Evolutionary conservation across 2,329 filamentous ascomycete species (phyloP).

Genomic region (Fusarium odoratissimum): DNA sequence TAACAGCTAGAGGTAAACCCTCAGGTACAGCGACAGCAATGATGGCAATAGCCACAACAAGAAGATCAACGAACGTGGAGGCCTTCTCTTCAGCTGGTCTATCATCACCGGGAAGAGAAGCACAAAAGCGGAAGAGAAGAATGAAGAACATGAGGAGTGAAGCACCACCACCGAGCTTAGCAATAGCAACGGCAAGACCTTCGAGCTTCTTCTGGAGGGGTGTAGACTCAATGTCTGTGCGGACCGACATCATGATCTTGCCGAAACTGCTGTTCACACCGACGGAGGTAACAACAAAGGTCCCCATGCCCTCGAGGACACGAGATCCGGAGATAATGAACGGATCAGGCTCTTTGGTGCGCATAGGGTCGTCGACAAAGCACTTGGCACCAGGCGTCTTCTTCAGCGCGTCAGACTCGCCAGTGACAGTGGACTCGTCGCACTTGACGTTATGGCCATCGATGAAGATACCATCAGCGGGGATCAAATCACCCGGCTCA

Average conservation of each 20-base stretch:
- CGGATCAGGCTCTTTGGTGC: constrained; percentile 79
- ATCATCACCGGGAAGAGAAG: constrained; percentile 65
- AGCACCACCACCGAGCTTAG: constrained; percentile 80
- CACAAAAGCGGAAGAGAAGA: constrained; percentile 86
- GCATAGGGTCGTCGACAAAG: constrained; percentile 73
- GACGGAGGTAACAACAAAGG: constrained; percentile 78
- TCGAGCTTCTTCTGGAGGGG: constrained; percentile 82
- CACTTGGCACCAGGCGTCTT: constrained; percentile 77
- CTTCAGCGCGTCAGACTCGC: constrained; percentile 79
- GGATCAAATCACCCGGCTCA: constrained; percentile 21
- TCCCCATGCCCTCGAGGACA: constrained; percentile 78
- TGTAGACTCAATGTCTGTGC: constrained; percentile 79
- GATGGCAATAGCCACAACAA: constrained; percentile 82
- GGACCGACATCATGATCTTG: constrained; percentile 78
- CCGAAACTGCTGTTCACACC: constrained; percentile 80
- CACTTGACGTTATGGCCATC: constrained; percentile 26
- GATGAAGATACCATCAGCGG: constrained; percentile 21
- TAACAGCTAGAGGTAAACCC: constrained; percentile 81
- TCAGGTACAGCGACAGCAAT: constrained; percentile 85
- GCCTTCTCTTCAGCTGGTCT: constrained; percentile 77
- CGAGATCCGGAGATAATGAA: constrained; percentile 89
- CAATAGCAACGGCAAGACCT: constrained; percentile 80
- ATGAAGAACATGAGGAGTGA: constrained; percentile 85
- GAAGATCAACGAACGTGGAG: constrained; percentile 79
- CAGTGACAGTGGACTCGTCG: constrained; percentile 63